Conservation (phyloP, 2,329 filamentous ascomycete genomes). For the Zymoseptoria ardabiliae region DNA sequence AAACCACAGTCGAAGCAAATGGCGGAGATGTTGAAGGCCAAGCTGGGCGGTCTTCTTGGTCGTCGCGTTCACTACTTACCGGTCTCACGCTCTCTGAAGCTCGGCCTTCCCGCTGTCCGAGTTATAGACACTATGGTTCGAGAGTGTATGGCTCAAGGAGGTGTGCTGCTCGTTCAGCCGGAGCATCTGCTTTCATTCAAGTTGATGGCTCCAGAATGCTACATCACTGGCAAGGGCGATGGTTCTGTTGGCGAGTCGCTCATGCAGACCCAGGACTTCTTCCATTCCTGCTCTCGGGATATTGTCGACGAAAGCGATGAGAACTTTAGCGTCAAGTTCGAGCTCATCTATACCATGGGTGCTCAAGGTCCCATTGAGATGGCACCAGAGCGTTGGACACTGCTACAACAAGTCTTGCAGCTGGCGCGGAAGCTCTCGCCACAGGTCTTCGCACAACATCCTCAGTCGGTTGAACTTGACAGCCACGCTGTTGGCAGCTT, state of each 20-base stretch:
- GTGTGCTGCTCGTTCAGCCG: slow-evolving; percentile 54
- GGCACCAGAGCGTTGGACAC: slow-evolving; percentile 34
- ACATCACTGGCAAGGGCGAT: slow-evolving; percentile 40
- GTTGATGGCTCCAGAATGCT: slow-evolving; percentile 52
- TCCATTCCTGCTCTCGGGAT: slow-evolving; percentile 48
- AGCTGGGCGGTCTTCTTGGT: slow-evolving; percentile 50
- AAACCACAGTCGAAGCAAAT: slow-evolving; percentile 52
- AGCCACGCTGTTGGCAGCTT: slow-evolving; percentile 32
- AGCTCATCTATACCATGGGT: slow-evolving; percentile 40
- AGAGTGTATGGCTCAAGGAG: slow-evolving; percentile 37
- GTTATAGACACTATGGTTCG: slow-evolving; percentile 35
- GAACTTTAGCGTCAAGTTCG: slow-evolving; percentile 34
- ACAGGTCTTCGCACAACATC: neutral
- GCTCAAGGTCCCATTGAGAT: slow-evolving; percentile 34
- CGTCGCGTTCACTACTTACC: slow-evolving; percentile 50
- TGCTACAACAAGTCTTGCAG: slow-evolving; percentile 30
- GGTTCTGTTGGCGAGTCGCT: slow-evolving; percentile 39
- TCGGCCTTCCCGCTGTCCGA: slow-evolving; percentile 23
- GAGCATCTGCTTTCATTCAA: slow-evolving; percentile 60
- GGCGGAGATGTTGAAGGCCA: slow-evolving; percentile 47
- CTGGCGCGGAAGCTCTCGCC: slow-evolving; percentile 20
- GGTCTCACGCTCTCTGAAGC: slow-evolving; percentile 47
- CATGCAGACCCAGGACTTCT: slow-evolving; percentile 45
- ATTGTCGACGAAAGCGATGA: slow-evolving; percentile 56
- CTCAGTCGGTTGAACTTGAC: slow-evolving; percentile 7